A percentile compares a stretch with the other conserved stretches of the same genome.
Evolutionary conservation across 306 rosid species (phyloP).

Genomic region (Dalbergia cultrata): DNA sequence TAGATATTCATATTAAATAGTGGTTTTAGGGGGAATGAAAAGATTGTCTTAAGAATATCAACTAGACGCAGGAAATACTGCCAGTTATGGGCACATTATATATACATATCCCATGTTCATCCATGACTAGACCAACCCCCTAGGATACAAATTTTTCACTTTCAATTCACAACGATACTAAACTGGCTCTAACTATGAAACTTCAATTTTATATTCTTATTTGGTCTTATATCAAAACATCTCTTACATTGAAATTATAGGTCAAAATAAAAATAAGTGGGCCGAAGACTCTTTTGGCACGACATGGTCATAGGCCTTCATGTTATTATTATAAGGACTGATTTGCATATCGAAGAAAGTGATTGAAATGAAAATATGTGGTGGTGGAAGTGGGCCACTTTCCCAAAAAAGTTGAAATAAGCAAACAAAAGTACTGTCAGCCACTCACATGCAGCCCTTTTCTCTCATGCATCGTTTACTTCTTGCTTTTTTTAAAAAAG

Average conservation of each 20-base stretch:
- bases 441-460: constrained; percentile 65
- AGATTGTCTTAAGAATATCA: too few relatives aligned
- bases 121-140: background rate
- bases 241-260: background rate
- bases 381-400: constrained; percentile 47
- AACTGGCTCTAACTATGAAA: background rate
- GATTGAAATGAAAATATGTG: constrained; percentile 30
- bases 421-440: constrained; percentile 55
- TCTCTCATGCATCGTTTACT: constrained; percentile 13
- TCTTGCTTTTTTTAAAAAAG: background rate
- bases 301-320: constrained; percentile 29
- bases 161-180: background rate
- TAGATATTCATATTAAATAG: too few relatives aligned
- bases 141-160: background rate
- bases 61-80: background rate
- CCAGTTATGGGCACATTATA: background rate
- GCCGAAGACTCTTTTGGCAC: constrained; percentile 41
- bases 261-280: constrained; percentile 24
- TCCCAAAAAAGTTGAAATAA: constrained; percentile 38
- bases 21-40: too few relatives aligned
- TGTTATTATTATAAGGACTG: background rate
- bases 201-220: background rate
- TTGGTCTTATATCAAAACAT: too few relatives aligned
- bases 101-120: too few relatives aligned
- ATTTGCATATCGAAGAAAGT: constrained; percentile 15